A percentile compares a stretch with the other conserved stretches of the same genome.
These are phyloP conservation scores for Phoma sp. DNA, from an alignment of 2,329 filamentous ascomycete species.

Conservation along the genomic window DNA sequence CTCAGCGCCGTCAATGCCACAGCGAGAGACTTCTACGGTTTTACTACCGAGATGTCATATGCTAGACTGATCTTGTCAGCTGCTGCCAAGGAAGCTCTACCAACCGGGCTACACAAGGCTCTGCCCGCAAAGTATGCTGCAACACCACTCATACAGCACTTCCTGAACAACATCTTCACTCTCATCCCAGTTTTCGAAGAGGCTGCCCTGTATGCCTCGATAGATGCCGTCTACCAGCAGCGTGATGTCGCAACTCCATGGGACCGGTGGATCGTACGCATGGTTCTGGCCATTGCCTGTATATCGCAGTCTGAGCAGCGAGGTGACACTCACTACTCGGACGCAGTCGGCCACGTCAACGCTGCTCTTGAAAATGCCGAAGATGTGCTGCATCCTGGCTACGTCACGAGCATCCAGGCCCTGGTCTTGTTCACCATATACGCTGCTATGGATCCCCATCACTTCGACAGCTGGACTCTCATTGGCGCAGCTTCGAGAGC, in stretches of 20 bases:
- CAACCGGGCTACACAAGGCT: conserved; percentile 63
- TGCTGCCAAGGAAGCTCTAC: conserved; percentile 75
- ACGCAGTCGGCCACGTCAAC: conserved; percentile 66
- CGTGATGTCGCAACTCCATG: conserved; percentile 67
- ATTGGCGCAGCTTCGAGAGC: conserved; percentile 89
- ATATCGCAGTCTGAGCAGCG: conserved; percentile 73
- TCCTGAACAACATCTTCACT: conserved; percentile 81
- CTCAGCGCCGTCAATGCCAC: conserved; percentile 89
- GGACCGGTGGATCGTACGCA: conserved; percentile 86
- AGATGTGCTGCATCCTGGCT: conserved; percentile 83
- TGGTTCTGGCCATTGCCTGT: conserved; percentile 86
- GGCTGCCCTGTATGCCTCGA: conserved; percentile 75
- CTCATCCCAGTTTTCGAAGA: conserved; percentile 86
- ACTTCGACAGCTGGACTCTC: conserved; percentile 94
- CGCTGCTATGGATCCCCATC: conserved; percentile 85
- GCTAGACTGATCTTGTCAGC: conserved; percentile 87
- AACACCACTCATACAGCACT: conserved; percentile 77
- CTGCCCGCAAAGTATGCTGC: conserved; percentile 77
- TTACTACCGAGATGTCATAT: conserved; percentile 89
- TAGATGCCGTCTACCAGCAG: conserved; percentile 82
- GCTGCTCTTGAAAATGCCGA: conserved; percentile 80
- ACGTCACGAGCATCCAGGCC: conserved; percentile 84
- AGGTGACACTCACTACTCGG: conserved; percentile 69
- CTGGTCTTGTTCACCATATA: conserved; percentile 87
- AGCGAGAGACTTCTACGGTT: conserved; percentile 89